These are phyloP conservation scores for Bertia moriformis DNA, from an alignment of 2,329 filamentous ascomycete species.

Conservation along the genomic window DNA sequence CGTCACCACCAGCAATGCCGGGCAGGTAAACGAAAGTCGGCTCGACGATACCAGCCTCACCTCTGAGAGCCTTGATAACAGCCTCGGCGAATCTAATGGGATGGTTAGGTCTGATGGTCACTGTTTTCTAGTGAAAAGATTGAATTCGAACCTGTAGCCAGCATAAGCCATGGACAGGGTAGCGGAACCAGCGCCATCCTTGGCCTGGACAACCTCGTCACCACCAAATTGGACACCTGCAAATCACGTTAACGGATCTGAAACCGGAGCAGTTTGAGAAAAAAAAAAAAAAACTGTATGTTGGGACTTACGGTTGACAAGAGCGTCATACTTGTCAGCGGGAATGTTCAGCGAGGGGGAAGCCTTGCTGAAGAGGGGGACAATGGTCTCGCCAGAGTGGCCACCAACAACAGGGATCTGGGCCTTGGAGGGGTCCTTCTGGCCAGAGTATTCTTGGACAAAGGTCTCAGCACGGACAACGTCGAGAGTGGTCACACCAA, in stretches of 20 bases:
- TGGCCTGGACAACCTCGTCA: constrained; percentile 91
- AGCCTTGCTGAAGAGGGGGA: constrained; percentile 89
- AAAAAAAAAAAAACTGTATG: no score
- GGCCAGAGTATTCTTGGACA: constrained; percentile 70
- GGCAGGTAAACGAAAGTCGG: constrained; percentile 92
- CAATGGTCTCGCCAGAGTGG: constrained; percentile 95
- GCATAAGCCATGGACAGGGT: constrained; percentile 93
- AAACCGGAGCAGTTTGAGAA: no score
- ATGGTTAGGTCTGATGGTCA: constrained; percentile 4
- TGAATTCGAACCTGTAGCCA: constrained; percentile 60
- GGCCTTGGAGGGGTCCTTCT: constrained; percentile 68
- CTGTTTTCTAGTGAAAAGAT: background rate
- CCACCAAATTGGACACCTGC: constrained; percentile 82
- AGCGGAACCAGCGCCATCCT: constrained; percentile 79
- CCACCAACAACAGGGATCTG: constrained; percentile 88
- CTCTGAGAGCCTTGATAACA: constrained; percentile 74
- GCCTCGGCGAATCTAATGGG: constrained; percentile 71
- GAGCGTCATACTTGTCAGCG: constrained; percentile 73
- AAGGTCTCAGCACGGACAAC: constrained; percentile 97
- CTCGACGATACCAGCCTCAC: constrained; percentile 85
- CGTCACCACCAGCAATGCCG: constrained; percentile 75
- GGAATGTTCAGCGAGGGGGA: constrained; percentile 69
- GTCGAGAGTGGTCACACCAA: constrained; percentile 96
- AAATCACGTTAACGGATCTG: no score
- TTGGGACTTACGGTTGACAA: constrained; percentile 50